phyloP scores from a whole-genome alignment of 345 rosid genomes.

The Populus nigra region DNA sequence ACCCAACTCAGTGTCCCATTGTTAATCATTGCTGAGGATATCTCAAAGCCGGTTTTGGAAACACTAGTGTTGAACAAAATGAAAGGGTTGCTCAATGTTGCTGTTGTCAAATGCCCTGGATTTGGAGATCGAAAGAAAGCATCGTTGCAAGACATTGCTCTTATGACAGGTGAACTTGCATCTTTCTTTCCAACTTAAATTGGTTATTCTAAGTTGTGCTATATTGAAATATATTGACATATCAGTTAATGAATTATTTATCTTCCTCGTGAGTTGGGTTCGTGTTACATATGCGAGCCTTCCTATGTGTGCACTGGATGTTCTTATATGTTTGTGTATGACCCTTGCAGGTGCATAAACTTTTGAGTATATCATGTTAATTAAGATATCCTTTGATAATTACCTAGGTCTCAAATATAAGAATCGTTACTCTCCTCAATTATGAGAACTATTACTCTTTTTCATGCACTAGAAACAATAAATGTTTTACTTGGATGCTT shows the following conservation, averaged over 20 bases:
- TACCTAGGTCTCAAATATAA: neutral
- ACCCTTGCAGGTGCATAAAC: neutral
- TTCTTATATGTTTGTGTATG: neutral
- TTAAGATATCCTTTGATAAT: neutral
- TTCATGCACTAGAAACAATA: no score
- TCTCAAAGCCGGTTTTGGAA: constrained; percentile 63
- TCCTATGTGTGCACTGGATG: neutral
- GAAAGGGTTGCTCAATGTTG: constrained; percentile 72
- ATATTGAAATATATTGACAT: neutral
- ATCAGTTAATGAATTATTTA: neutral
- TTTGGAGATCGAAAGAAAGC: constrained; percentile 73
- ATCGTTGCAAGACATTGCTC: constrained; percentile 82
- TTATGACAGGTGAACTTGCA: constrained; percentile 60
- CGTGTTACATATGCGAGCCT: neutral
- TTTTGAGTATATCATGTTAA: neutral
- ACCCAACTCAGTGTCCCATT: constrained; percentile 74
- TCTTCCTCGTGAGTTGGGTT: neutral
- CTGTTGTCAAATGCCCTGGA: constrained; percentile 82
- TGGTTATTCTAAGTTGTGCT: neutral
- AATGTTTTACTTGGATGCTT: no score
- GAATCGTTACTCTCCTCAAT: neutral
- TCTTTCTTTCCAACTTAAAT: neutral
- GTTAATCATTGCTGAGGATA: constrained; percentile 73
- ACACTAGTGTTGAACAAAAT: constrained; percentile 68
- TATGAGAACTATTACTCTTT: no score